Conservation (phyloP, 108 stramenopile species). For the Cyclotella cryptica region DNA sequence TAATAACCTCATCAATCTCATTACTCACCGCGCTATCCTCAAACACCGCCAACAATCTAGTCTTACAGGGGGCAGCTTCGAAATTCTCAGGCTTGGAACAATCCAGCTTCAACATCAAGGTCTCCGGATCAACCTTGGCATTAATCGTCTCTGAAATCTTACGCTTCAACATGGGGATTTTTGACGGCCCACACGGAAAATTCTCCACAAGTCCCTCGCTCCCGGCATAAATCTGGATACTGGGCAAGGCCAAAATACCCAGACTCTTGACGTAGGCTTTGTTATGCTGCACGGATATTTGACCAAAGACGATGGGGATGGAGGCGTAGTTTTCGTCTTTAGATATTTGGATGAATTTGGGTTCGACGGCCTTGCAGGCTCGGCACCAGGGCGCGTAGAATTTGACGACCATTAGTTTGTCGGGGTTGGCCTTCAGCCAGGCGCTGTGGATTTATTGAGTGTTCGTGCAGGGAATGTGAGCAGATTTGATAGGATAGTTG, state of each 20-base stretch:
- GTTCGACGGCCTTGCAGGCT: slow-evolving; percentile 80
- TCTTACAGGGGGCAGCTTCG: slow-evolving; percentile 52
- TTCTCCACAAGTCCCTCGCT: slow-evolving; percentile 66
- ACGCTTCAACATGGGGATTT: slow-evolving; percentile 82
- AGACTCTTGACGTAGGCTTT: slow-evolving; percentile 80
- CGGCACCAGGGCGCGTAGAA: slow-evolving; percentile 92
- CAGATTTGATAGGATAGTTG: background rate
- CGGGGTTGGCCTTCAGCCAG: slow-evolving; percentile 65
- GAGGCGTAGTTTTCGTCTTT: slow-evolving; percentile 61
- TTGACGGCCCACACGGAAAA: slow-evolving; percentile 91
- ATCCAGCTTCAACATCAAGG: slow-evolving; percentile 51
- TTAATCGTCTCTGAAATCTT: slow-evolving; percentile 75
- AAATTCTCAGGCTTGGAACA: slow-evolving; percentile 37
- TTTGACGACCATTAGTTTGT: slow-evolving; percentile 84
- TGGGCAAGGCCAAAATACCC: slow-evolving; percentile 81
- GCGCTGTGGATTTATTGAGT: slow-evolving; percentile 25
- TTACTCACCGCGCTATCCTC: slow-evolving; percentile 23
- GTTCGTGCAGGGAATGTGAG: background rate
- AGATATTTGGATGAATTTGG: slow-evolving; percentile 78
- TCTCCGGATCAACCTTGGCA: slow-evolving; percentile 65
- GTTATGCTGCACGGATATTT: slow-evolving; percentile 78
- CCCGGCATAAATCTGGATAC: slow-evolving; percentile 78
- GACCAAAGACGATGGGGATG: slow-evolving; percentile 72
- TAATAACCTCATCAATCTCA: slow-evolving; percentile 59
- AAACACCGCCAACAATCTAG: slow-evolving; percentile 34